These are phyloP conservation scores for Coniochaeta hoffmannii DNA, from an alignment of 2,329 filamentous ascomycete species.

Conservation along the genomic window DNA sequence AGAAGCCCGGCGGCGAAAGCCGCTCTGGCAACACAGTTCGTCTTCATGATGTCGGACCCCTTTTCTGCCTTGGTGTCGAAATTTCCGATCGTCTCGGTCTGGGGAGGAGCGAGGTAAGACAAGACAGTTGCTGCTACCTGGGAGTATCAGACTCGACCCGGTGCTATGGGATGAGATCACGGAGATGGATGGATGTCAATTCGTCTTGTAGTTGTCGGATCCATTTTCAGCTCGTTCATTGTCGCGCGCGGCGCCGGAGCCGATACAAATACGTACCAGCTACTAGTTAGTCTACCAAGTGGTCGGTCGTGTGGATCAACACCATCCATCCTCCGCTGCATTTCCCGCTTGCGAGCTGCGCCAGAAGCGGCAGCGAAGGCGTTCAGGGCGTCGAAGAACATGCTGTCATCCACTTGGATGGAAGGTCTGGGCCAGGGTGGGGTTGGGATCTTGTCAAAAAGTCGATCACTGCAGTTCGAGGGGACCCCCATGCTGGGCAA, in stretches of 20 bases:
- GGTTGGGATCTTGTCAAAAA: background rate
- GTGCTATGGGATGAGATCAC: background rate
- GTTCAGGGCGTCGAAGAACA: background rate
- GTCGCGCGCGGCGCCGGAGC: background rate
- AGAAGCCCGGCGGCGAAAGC: constrained; percentile 12
- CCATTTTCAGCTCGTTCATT: background rate
- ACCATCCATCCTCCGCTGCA: background rate
- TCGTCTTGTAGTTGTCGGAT: background rate
- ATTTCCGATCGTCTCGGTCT: background rate
- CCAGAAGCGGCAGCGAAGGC: background rate
- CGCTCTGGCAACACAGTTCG: constrained; percentile 6
- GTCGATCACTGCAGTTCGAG: background rate
- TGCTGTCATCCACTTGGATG: background rate
- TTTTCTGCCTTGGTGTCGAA: background rate
- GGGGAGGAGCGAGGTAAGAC: background rate
- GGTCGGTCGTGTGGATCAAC: background rate
- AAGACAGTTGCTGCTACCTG: constrained; percentile 13
- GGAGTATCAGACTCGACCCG: background rate
- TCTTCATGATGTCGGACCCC: constrained; percentile 6
- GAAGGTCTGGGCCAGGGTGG: background rate
- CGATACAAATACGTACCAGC: background rate
- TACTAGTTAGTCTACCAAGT: too few relatives aligned
- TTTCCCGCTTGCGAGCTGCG: background rate
- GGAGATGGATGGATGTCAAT: background rate
- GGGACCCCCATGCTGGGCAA: background rate